A percentile compares a stretch with the other conserved stretches of the same genome.
These are phyloP conservation scores for Penicillium taxi DNA, from an alignment of 495 filamentous ascomycete species.

Conservation along the genomic window DNA sequence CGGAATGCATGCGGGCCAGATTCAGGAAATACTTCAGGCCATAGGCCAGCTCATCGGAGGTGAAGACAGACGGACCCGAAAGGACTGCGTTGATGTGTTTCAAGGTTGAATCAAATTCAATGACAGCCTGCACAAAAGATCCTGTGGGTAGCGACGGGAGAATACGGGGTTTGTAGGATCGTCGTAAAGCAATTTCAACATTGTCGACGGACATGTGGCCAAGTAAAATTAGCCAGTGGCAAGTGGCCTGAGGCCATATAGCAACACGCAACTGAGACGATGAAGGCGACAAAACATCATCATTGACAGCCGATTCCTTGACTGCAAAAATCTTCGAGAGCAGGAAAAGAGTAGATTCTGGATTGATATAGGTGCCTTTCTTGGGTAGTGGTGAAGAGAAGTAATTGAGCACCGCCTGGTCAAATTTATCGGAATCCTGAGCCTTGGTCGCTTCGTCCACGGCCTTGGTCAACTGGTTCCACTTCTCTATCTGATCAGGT, in stretches of 20 bases:
- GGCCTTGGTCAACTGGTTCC: slow-evolving; percentile 26
- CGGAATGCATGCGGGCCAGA: slow-evolving; percentile 27
- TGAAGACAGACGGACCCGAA: slow-evolving; percentile 28
- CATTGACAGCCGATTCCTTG: slow-evolving; percentile 15
- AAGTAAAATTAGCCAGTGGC: slow-evolving; percentile 51
- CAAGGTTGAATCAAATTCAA: slow-evolving; percentile 52
- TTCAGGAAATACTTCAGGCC: slow-evolving; percentile 34
- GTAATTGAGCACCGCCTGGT: slow-evolving; percentile 31
- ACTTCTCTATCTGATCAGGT: slow-evolving; percentile 28
- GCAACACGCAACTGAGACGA: slow-evolving; percentile 35
- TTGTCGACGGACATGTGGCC: slow-evolving; percentile 57
- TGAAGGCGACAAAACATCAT: slow-evolving; percentile 18
- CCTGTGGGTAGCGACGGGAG: slow-evolving; percentile 43
- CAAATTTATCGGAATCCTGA: slow-evolving; percentile 27
- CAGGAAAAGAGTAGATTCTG: slow-evolving; percentile 41
- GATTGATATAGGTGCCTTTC: slow-evolving; percentile 27
- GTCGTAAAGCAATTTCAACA: slow-evolving; percentile 50
- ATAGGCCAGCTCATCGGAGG: slow-evolving; percentile 37
- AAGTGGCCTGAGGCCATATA: slow-evolving; percentile 46
- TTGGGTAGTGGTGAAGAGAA: slow-evolving; percentile 24
- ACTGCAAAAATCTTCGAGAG: slow-evolving; percentile 48
- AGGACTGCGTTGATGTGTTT: slow-evolving; percentile 51
- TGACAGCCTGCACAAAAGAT: slow-evolving; percentile 51
- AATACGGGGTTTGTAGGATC: slow-evolving; percentile 39
- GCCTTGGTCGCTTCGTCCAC: slow-evolving; percentile 22